These are phyloP conservation scores for Hypomyces rosellus DNA, from an alignment of 2,329 filamentous ascomycete species.

Conservation along the genomic window DNA sequence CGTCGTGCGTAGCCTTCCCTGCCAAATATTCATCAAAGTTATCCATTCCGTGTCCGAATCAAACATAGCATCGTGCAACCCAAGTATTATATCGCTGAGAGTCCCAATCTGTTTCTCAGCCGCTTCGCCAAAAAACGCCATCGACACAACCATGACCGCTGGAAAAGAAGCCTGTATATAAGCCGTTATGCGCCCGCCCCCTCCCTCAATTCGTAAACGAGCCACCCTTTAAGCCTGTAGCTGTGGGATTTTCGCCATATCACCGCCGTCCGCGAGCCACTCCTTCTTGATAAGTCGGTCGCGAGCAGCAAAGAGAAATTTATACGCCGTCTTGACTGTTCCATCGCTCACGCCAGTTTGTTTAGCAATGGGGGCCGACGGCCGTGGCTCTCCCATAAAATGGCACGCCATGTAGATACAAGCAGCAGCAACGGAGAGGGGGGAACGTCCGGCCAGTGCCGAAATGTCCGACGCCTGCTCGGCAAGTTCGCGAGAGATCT, in stretches of 20 bases:
- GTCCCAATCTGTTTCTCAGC: too few species aligned
- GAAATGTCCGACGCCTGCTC: slow-evolving; percentile 70
- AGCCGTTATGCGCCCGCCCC: too few species aligned
- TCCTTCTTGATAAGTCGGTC: slow-evolving; percentile 68
- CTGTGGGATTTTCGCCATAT: slow-evolving; percentile 62
- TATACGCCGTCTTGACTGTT: slow-evolving; percentile 94
- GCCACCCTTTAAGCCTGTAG: slow-evolving; percentile 24
- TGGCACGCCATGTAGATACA: slow-evolving; percentile 96
- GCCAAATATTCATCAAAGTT: too few species aligned
- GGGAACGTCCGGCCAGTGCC: slow-evolving; percentile 84
- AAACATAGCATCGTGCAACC: too few species aligned
- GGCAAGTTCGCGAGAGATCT: slow-evolving; percentile 73
- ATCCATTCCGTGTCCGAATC: too few species aligned
- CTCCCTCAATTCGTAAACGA: too few species aligned
- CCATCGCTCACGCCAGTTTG: slow-evolving; percentile 91
- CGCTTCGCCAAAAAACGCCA: too few species aligned
- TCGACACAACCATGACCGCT: too few species aligned
- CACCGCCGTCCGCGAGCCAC: slow-evolving; percentile 68
- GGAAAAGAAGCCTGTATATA: too few species aligned
- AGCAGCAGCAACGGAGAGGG: slow-evolving; percentile 86
- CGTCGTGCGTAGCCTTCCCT: too few species aligned
- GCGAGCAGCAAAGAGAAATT: slow-evolving; percentile 69
- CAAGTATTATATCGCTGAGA: too few species aligned
- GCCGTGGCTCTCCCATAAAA: slow-evolving; percentile 70
- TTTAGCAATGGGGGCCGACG: slow-evolving; percentile 77